These are phyloP conservation scores for Colletotrichum tropicicola DNA, from an alignment of 2,329 filamentous ascomycete genomes.

Conservation along the genomic window DNA sequence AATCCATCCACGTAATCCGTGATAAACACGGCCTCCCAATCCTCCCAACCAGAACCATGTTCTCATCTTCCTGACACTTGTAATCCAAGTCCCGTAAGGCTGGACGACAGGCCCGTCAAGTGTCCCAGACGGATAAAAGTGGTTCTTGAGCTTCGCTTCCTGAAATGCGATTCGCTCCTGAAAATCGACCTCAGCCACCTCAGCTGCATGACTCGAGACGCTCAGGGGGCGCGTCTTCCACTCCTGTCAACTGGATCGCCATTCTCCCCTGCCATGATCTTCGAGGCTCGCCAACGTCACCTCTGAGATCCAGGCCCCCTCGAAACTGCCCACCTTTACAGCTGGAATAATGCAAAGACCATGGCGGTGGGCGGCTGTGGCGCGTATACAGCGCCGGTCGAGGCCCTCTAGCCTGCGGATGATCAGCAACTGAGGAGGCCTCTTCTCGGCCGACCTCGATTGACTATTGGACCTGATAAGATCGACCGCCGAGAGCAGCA, in stretches of 20 bases:
- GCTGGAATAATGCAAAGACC: neutral
- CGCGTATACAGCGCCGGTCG: neutral
- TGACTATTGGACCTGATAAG: neutral
- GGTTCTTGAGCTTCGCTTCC: neutral
- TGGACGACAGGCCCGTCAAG: too few species aligned
- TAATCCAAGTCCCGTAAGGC: neutral
- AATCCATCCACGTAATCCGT: neutral
- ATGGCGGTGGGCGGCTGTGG: neutral
- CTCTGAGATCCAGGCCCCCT: neutral
- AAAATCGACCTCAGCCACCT: conserved; percentile 16
- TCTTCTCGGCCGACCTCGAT: neutral
- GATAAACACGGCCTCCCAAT: conserved; percentile 5
- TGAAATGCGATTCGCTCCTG: conserved; percentile 26
- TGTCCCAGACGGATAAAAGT: conserved; percentile 5
- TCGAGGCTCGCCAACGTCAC: conserved; percentile 1
- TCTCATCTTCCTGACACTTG: neutral
- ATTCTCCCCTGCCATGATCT: neutral
- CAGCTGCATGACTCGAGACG: conserved; percentile 16
- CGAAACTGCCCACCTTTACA: neutral
- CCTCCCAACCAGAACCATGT: neutral
- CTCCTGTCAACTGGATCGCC: neutral
- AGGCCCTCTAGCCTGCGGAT: neutral
- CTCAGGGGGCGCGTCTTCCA: neutral
- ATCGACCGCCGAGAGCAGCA: neutral
- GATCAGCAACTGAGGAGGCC: conserved; percentile 8